These are phyloP conservation scores for Epichloe coenophiala DNA, from an alignment of 2,329 filamentous ascomycete species.

Conservation along the genomic window DNA sequence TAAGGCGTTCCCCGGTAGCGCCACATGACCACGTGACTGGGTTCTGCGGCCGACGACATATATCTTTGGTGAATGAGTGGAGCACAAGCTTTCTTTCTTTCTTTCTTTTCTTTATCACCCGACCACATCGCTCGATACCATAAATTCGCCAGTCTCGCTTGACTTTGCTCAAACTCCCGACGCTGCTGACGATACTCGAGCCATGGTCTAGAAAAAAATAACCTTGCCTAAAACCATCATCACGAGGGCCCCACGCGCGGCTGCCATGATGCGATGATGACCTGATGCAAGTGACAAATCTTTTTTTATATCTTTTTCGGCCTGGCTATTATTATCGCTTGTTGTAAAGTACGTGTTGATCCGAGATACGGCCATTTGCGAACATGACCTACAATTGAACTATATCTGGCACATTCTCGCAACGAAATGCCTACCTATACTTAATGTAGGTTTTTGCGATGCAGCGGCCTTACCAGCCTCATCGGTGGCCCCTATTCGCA, in stretches of 20 bases:
- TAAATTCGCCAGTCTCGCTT: conserved; percentile 22
- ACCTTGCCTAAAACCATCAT: conserved; percentile 56
- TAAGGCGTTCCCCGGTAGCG: background rate
- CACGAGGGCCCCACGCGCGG: conserved; percentile 52
- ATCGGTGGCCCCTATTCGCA: background rate
- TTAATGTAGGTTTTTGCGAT: background rate
- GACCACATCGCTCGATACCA: conserved; percentile 29
- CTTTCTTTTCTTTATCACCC: conserved; percentile 15
- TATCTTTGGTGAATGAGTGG: background rate
- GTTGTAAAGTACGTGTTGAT: background rate
- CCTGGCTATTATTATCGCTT: background rate
- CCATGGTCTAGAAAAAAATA: conserved; percentile 44
- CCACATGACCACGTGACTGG: background rate
- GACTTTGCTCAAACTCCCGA: conserved; percentile 17
- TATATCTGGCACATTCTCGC: background rate
- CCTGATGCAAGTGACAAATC: conserved; percentile 48
- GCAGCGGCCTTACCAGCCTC: background rate
- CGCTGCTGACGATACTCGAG: conserved; percentile 37
- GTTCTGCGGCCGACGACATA: background rate
- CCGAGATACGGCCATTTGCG: too few relatives aligned
- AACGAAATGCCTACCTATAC: background rate
- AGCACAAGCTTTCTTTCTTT: conserved; percentile 4
- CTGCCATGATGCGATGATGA: conserved; percentile 56
- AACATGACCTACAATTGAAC: background rate
- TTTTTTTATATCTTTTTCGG: conserved; percentile 9